Base-by-base conservation (phyloP, 177 flowering plant species). In the Vitis hybrid region DNA sequence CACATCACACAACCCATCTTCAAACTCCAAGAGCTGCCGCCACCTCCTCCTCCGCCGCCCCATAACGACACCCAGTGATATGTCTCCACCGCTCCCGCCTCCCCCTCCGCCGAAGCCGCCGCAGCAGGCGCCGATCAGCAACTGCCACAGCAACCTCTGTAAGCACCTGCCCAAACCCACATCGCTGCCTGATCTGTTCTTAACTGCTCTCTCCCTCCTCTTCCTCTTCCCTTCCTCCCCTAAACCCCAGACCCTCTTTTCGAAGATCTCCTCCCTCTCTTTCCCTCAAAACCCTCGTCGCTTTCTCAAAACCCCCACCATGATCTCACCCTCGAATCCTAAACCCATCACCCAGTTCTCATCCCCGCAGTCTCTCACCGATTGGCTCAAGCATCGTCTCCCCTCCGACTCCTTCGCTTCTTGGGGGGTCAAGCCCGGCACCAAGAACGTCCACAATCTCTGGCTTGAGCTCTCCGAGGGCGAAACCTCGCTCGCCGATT, bases 391-490 rank as follows among this genome's bases (percentile, higher is more conserved):
- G 62, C 93, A 92, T 0, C 87, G 97, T 17, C 66, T 95, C 50
- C 88, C 92, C 14, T 77, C 87, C 21, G 90, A 90, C 30, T 83
- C 90, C 0, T 82, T 95, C 64, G 81, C 91, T 46, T 74, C 92
- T n/a, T 95, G 99, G 98, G 98, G 99, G 5, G 77, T 84, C 66
- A 83, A 74, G 32, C 94, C 96, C n/a, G 98, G 98, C 49, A 93
- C 98, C 75, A 93, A 94, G 72, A 94, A 92, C 83, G 82, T 94
- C 68, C 90, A 91, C 76, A 92, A 91, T 70, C 91, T 94, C 72
- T 94, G 94, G 94, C 94, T 92, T 58, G 98, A 94, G 83, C 77
- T 94, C 74, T 74, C 87, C 71, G 84, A 89, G 48, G 97, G 99
- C 49, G 97, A 94, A 72, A 90, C 92, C 71, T 78, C 77, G 7